Evolutionary conservation across 257 asterid genomes (phyloP).

Genomic region (Rauvolfia tetraphylla): DNA sequence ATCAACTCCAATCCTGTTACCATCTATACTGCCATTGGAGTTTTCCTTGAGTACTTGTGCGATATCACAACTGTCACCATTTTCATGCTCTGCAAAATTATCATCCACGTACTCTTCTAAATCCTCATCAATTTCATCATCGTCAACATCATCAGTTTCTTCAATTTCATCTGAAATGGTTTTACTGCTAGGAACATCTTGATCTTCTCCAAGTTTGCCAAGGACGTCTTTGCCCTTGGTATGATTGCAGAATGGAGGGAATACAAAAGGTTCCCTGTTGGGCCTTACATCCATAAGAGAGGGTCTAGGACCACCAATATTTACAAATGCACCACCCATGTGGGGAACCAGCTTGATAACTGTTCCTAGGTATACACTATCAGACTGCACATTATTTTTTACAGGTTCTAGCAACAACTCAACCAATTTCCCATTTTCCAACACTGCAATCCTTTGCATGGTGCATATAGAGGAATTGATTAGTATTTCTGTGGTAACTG

Average conservation of each 20-base stretch:
- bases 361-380: slow-evolving; percentile 83
- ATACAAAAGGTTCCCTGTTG: slow-evolving; percentile 62
- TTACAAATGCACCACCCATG: slow-evolving; percentile 97
- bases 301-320: slow-evolving; percentile 81
- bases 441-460: slow-evolving; percentile 89
- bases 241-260: slow-evolving; percentile 47
- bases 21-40: slow-evolving; percentile 52
- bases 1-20: slow-evolving; percentile 40
- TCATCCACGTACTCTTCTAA: slow-evolving; percentile 56
- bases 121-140: slow-evolving; percentile 49
- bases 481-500: slow-evolving; percentile 66
- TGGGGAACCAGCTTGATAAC: slow-evolving; percentile 83
- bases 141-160: slow-evolving; percentile 43
- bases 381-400: slow-evolving; percentile 83
- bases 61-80: slow-evolving; percentile 40
- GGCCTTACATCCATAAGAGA: slow-evolving; percentile 83
- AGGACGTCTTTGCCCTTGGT: slow-evolving; percentile 38
- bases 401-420: slow-evolving; percentile 94
- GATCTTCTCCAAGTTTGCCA: slow-evolving; percentile 36
- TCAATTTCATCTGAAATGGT: slow-evolving; percentile 47
- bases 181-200: slow-evolving; percentile 37
- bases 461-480: slow-evolving; percentile 95
- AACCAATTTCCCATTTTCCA: slow-evolving; percentile 78
- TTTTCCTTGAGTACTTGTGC: slow-evolving; percentile 44
- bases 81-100: slow-evolving; percentile 48